phyloP scores from a whole-genome alignment of 305 asterid genomes.

The Striga hermonthica region DNA sequence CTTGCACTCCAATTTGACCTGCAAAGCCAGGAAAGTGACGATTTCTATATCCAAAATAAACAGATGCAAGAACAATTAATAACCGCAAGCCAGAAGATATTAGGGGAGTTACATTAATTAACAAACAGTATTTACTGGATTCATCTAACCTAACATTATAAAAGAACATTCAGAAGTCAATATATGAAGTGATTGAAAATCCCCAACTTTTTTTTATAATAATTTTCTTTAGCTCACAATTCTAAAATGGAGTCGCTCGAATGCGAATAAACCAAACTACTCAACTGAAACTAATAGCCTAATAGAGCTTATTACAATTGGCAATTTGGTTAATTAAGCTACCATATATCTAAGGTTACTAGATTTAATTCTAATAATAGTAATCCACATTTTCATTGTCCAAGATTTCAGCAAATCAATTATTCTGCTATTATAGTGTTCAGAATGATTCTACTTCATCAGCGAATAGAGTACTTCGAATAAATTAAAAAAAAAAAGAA shows the following conservation, averaged over 20 bases:
- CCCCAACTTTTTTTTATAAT: too few species aligned
- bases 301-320: too few species aligned
- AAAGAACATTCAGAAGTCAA: not conserved
- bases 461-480: not conserved
- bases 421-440: not conserved
- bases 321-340: too few species aligned
- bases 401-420: not conserved
- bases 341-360: not conserved
- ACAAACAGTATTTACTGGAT: not conserved
- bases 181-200: too few species aligned
- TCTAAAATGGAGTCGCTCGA: too few species aligned
- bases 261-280: too few species aligned
- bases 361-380: not conserved
- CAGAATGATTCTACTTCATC: not conserved
- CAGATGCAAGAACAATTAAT: slow-evolving; percentile 12
- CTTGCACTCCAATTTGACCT: slow-evolving; percentile 72
- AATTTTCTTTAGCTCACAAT: too few species aligned
- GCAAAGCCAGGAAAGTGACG: slow-evolving; percentile 30
- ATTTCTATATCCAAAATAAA: not conserved
- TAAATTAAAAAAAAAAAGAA: too few species aligned
- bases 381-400: not conserved
- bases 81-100: slow-evolving; percentile 11
- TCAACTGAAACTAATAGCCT: too few species aligned
- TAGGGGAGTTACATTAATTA: slow-evolving; percentile 2
- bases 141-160: not conserved